Evolutionary conservation across 257 asterid genomes (phyloP), one percentile per base, ranked within the genome.

Genomic region (Rhazya stricta): DNA sequence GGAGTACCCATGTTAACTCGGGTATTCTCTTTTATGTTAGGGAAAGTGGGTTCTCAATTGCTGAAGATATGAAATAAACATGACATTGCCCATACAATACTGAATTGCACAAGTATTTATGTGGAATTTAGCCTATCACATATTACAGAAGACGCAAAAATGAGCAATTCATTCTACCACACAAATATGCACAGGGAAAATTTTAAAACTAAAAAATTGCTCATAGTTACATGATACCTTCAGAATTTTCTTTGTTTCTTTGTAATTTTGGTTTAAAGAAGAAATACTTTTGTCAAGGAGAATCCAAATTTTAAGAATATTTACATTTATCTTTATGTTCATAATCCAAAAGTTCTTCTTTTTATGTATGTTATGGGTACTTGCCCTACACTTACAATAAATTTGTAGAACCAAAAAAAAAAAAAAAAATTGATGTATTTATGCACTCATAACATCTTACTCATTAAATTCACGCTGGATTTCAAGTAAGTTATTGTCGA

Each of bases 381-480:
- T n/a, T n/a, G n/a, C 32, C 0, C 0, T 3, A 56, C 62, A 56
- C 16, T 56, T n/a, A n/a, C n/a, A n/a, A n/a, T n/a, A n/a, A n/a
- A n/a, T n/a, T n/a, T n/a, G n/a, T n/a, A n/a, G n/a, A n/a, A n/a
- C n/a, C n/a, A n/a, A n/a, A n/a, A n/a, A n/a, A n/a, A n/a, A 3
- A 23, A 12, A 4, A 10, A 60, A 60, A 11, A 11, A 60, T 27
- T 18, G 1, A 56, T 34, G 27, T 37, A 36, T 65, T 32, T 16
- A 65, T 34, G 4, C 5, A 71, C 8, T 29, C 34, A 42, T 67
- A 39, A 25, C 19, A 65, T 78, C 98, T 87, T 89, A 94, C 98
- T 88, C 97, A 36, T 87, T 94, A 83, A 91, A 94, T 79, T 91
- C 97, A 62, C 91, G 96, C 62, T 83, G 88, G 30, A 72, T 69